Evolutionary conservation across 2,329 filamentous ascomycete genomes (phyloP).

Genomic region (Thelonectria blattea): DNA sequence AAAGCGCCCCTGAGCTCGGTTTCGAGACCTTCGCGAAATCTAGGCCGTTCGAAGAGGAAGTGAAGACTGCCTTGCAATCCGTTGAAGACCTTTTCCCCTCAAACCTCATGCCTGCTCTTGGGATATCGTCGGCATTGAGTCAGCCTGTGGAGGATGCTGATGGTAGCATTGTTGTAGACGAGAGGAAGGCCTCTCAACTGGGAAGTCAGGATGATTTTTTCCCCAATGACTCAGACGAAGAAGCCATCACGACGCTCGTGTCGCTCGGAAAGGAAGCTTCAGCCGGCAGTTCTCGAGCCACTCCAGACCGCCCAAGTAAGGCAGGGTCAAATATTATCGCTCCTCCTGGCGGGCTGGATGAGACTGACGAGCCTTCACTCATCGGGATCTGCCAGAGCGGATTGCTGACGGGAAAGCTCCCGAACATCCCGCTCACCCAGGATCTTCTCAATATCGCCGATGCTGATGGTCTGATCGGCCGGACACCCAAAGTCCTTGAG

Average conservation of each 20-base stretch:
- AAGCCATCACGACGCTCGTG: slow-evolving; percentile 41
- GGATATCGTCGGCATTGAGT: slow-evolving; percentile 41
- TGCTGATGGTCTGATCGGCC: slow-evolving; percentile 43
- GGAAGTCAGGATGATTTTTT: slow-evolving; percentile 57
- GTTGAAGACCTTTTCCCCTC: slow-evolving; percentile 85
- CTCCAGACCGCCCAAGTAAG: neutral
- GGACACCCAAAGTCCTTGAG: slow-evolving; percentile 23
- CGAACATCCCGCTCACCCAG: slow-evolving; percentile 46
- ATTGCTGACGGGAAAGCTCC: slow-evolving; percentile 45
- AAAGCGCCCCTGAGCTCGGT: slow-evolving; percentile 48
- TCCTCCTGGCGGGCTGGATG: slow-evolving; percentile 18
- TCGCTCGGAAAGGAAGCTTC: slow-evolving; percentile 21
- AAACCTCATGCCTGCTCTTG: slow-evolving; percentile 60
- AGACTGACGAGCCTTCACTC: slow-evolving; percentile 30
- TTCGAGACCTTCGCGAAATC: slow-evolving; percentile 72
- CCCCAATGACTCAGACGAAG: slow-evolving; percentile 60
- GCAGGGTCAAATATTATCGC: neutral
- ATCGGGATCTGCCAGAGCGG: slow-evolving; percentile 52
- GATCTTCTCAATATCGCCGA: slow-evolving; percentile 50
- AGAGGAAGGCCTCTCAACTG: slow-evolving; percentile 58
- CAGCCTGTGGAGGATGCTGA: slow-evolving; percentile 40
- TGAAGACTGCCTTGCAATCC: slow-evolving; percentile 83
- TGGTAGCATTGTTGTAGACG: slow-evolving; percentile 68
- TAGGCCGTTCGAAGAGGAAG: slow-evolving; percentile 56
- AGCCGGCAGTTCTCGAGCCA: slow-evolving; percentile 4